Conservation (phyloP, 2,329 filamentous ascomycete genomes). For the Bipolaris sorokiniana region DNA sequence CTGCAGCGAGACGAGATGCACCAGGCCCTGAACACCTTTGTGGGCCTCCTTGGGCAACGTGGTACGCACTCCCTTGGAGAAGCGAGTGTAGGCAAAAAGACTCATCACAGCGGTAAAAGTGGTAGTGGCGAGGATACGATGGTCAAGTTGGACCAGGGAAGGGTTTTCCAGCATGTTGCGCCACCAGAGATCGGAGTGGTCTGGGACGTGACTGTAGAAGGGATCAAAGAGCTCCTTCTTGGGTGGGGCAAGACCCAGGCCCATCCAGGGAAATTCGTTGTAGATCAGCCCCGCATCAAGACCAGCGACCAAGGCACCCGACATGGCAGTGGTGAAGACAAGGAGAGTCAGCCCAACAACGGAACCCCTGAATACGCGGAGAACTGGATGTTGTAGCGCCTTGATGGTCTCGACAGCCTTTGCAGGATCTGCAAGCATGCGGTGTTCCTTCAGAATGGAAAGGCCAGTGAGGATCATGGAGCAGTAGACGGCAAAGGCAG, state of each 20-base stretch:
- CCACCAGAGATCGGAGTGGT: slow-evolving; percentile 89
- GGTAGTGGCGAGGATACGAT: slow-evolving; percentile 87
- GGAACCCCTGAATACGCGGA: slow-evolving; percentile 75
- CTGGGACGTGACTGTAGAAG: slow-evolving; percentile 81
- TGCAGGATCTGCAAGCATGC: slow-evolving; percentile 71
- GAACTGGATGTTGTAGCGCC: slow-evolving; percentile 66
- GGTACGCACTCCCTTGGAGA: slow-evolving; percentile 67
- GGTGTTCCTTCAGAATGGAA: slow-evolving; percentile 77
- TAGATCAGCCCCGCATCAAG: slow-evolving; percentile 97
- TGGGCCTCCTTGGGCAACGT: slow-evolving; percentile 64
- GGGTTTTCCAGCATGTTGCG: slow-evolving; percentile 98
- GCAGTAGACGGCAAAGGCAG: slow-evolving; percentile 90
- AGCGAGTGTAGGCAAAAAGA: slow-evolving; percentile 80
- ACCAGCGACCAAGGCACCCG: slow-evolving; percentile 89
- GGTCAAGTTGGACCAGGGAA: slow-evolving; percentile 91
- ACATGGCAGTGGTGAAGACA: slow-evolving; percentile 90
- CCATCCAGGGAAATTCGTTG: slow-evolving; percentile 98
- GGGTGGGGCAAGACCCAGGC: slow-evolving; percentile 79
- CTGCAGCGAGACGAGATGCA: slow-evolving; percentile 83
- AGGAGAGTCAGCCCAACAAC: slow-evolving; percentile 74
- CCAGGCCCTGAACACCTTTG: slow-evolving; percentile 77
- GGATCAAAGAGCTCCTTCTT: slow-evolving; percentile 80
- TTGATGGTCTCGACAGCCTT: slow-evolving; percentile 66
- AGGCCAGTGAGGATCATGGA: slow-evolving; percentile 94
- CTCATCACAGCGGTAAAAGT: slow-evolving; percentile 82